Evolutionary conservation across 1,139 yeast species (phyloP), one percentile per base, ranked within the genome.

Genomic region (Magnusiomyces magnusii): DNA sequence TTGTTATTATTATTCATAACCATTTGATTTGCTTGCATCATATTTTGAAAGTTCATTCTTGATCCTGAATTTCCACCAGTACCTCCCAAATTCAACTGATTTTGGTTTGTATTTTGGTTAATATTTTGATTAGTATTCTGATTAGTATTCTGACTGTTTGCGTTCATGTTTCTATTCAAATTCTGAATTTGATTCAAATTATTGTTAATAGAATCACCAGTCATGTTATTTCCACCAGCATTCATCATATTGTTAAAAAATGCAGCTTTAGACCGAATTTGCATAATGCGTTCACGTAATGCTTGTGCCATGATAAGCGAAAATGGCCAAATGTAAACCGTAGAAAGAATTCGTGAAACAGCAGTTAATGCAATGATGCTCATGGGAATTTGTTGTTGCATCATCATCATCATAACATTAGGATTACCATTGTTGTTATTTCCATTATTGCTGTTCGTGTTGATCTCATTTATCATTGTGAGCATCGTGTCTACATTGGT

Each of bases 251-350:
- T 10, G 17, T 39, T 39, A n/a, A 17, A 39, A 9, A 3, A 3
- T 3, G 19, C 19, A 39, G 17, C 19, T 51, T 51, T 42, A 25
- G 42, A 28, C 2, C 49, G 51, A 42, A 58, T 58, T 23, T 58
- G 61, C 41, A 39, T 53, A 47, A 58, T 58, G 3, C 61, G 53
- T 3, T 54, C 55, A 23, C 51, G 27, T 24, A 59, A 44, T 2
- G 61, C 61, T 34, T 59, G 54, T 10, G 58, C 49, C 61, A 59
- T 59, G 24, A 55, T 56, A 2, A 55, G 27, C 0, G 59, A 59
- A 59, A 47, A 59, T 10, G 61, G 61, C 61, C 61, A 59, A 52
- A 59, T 53, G 36, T 57, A 54, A 28, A 59, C 50, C 2, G 58
- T 55, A 9, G 57, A 54, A 28, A 59, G 51, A 21, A 59, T 59